Conservation (phyloP, 2,329 filamentous ascomycete genomes). For the Nigrospora oryzae region DNA sequence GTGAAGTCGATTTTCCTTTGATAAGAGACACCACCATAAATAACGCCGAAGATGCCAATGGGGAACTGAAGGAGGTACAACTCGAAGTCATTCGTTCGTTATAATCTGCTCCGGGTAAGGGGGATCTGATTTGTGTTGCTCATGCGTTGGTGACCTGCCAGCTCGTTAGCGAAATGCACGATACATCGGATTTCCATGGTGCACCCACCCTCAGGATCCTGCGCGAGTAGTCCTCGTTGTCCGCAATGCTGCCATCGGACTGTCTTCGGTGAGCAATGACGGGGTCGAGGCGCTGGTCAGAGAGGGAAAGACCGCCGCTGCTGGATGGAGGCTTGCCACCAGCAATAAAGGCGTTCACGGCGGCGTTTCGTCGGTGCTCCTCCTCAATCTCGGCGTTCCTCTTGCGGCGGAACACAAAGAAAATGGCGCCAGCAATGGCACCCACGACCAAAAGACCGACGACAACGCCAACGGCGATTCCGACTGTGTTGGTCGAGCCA, state of each 20-base stretch:
- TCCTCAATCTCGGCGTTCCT: conserved; percentile 73
- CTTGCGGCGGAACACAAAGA: conserved; percentile 69
- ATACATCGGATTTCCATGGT: background rate
- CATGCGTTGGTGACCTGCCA: conserved; percentile 24
- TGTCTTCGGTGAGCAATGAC: conserved; percentile 75
- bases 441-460: conserved; percentile 67
- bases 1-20: conserved; percentile 19
- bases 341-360: conserved; percentile 68
- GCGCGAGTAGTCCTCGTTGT: conserved; percentile 94
- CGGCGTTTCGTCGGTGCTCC: conserved; percentile 73
- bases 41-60: conserved; percentile 23
- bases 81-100: conserved; percentile 22
- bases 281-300: conserved; percentile 79
- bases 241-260: conserved; percentile 93
- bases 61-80: conserved; percentile 19
- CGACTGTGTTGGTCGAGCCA: conserved; percentile 58
- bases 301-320: conserved; percentile 60
- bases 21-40: conserved; percentile 22
- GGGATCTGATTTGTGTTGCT: conserved; percentile 6
- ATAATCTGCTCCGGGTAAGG: conserved; percentile 17
- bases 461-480: conserved; percentile 81
- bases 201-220: conserved; percentile 81
- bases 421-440: conserved; percentile 57
- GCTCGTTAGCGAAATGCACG: conserved; percentile 1
- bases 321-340: conserved; percentile 53